A percentile compares a stretch with the other conserved stretches of the same genome.
Evolutionary conservation across 805 yeast genomes (phyloP).

Genomic region (Ogataea neopini): DNA sequence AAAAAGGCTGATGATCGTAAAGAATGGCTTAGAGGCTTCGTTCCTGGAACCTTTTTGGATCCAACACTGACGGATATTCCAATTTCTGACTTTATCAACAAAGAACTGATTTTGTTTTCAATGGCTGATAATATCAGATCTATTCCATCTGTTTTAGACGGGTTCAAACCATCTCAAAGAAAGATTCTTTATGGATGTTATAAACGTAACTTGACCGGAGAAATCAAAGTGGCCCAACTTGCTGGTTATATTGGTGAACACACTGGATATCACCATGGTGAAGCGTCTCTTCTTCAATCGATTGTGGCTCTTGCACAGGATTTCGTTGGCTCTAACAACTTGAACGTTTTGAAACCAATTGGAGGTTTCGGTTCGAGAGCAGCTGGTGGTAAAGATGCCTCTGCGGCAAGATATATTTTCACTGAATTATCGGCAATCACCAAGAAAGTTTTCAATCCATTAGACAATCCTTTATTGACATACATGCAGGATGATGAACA

Average conservation of each 20-base stretch:
- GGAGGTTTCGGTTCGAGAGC: slow-evolving; percentile 97
- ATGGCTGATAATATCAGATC: slow-evolving; percentile 97
- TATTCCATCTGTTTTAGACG: slow-evolving; percentile 91
- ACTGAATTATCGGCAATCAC: slow-evolving; percentile 82
- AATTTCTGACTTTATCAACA: slow-evolving; percentile 89
- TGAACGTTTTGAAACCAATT: slow-evolving; percentile 81
- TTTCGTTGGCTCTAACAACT: slow-evolving; percentile 88
- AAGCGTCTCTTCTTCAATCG: slow-evolving; percentile 81
- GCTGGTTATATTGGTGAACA: slow-evolving; percentile 87
- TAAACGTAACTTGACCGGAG: slow-evolving; percentile 71
- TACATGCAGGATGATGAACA: slow-evolving; percentile 92
- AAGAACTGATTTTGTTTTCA: slow-evolving; percentile 90
- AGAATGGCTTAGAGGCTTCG: slow-evolving; percentile 90
- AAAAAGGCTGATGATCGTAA: slow-evolving; percentile 96
- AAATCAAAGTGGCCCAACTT: slow-evolving; percentile 86
- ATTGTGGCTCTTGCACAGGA: slow-evolving; percentile 94
- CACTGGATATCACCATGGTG: slow-evolving; percentile 96
- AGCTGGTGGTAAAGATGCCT: slow-evolving; percentile 95
- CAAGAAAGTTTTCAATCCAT: slow-evolving; percentile 69
- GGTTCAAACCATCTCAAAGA: slow-evolving; percentile 96
- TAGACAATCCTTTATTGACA: slow-evolving; percentile 74
- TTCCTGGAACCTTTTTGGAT: slow-evolving; percentile 90
- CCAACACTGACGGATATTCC: slow-evolving; percentile 77
- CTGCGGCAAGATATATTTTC: slow-evolving; percentile 96
- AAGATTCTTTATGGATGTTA: slow-evolving; percentile 88